Conservation (phyloP, 148 eudicot genomes). For the Rhododendron ovatum region DNA sequence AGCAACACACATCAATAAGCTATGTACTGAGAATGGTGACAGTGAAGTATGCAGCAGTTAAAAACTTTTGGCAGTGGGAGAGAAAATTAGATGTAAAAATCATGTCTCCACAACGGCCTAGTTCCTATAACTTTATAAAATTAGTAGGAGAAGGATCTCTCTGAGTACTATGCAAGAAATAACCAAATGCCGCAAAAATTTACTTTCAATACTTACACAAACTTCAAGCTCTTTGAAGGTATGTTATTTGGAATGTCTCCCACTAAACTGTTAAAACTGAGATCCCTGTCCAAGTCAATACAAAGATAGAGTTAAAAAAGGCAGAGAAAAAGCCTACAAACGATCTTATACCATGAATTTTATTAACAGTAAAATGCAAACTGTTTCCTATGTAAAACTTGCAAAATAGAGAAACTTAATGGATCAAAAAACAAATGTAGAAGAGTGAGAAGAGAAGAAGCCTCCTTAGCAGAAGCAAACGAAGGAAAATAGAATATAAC, state of each 20-base stretch:
- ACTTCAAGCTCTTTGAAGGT: conserved; percentile 35
- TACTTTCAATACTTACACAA: conserved; percentile 45
- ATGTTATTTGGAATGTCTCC: conserved; percentile 44
- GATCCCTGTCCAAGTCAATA: conserved; percentile 45
- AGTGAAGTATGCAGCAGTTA: not conserved
- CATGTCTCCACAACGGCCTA: not conserved
- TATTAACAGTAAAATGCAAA: not conserved
- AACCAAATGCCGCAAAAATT: conserved; percentile 1
- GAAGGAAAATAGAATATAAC: not conserved
- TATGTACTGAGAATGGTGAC: not conserved
- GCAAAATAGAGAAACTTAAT: not conserved
- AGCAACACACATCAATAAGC: conserved; percentile 1
- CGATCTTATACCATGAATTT: not conserved
- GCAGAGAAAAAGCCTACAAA: not conserved
- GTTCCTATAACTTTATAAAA: not conserved
- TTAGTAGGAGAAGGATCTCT: not conserved
- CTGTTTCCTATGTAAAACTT: not conserved
- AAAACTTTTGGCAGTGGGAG: not conserved
- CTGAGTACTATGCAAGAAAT: not conserved
- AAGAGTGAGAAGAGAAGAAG: not conserved
- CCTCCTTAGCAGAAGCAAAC: not conserved
- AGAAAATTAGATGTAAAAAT: not conserved
- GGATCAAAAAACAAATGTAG: not conserved
- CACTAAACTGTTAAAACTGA: conserved; percentile 54
- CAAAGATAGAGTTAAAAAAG: not conserved